phyloP scores from a whole-genome alignment of 768 basidiomycete species.

The Vararia minispora region DNA sequence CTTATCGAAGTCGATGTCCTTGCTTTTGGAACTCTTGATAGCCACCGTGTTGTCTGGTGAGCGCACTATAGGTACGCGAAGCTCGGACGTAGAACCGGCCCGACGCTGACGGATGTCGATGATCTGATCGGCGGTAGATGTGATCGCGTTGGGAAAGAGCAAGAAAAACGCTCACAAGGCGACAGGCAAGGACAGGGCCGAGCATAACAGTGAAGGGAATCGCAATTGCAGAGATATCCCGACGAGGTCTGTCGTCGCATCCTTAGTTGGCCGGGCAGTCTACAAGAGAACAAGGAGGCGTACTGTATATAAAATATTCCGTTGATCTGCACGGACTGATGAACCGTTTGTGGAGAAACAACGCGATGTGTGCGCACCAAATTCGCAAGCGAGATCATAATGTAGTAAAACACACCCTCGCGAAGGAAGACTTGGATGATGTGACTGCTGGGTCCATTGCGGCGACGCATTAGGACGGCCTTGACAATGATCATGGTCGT shows the following conservation, averaged over 20 bases:
- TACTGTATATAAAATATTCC: slow-evolving; percentile 85
- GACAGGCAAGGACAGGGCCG: slow-evolving; percentile 68
- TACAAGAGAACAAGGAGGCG: no score
- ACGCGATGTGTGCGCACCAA: slow-evolving; percentile 28
- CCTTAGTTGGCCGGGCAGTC: no score
- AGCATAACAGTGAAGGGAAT: slow-evolving; percentile 82
- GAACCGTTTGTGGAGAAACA: slow-evolving; percentile 4
- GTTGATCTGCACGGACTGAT: slow-evolving; percentile 37
- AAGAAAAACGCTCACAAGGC: slow-evolving; percentile 60
- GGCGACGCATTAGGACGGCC: slow-evolving; percentile 67
- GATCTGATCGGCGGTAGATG: no score
- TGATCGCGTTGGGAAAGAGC: no score
- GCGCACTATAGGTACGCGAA: no score
- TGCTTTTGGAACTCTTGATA: no score
- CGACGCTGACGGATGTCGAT: no score
- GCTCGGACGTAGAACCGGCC: no score
- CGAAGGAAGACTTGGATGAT: slow-evolving; percentile 79
- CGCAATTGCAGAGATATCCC: slow-evolving; percentile 74
- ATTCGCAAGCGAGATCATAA: slow-evolving; percentile 80
- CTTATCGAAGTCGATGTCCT: no score
- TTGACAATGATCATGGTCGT: slow-evolving; percentile 75
- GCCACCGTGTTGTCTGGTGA: no score
- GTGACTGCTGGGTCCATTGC: slow-evolving; percentile 65
- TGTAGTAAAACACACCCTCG: slow-evolving; percentile 80
- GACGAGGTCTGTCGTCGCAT: no score